phyloP scores from a whole-genome alignment of 768 basidiomycete genomes.

The Russula olivacea region DNA sequence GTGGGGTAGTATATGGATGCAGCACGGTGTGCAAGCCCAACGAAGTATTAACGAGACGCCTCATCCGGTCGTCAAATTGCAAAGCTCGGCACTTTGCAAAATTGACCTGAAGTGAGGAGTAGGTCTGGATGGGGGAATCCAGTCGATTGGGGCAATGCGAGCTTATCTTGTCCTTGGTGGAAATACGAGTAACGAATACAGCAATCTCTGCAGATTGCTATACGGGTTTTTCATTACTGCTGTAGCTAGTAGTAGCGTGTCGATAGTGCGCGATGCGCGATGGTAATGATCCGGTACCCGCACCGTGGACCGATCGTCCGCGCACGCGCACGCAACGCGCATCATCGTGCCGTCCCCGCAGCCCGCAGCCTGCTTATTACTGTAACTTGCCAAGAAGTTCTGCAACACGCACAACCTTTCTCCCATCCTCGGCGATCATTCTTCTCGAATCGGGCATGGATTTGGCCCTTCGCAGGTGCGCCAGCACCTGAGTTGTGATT shows the following conservation, averaged over 20 bases:
- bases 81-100: background rate
- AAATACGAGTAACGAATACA: background rate
- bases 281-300: background rate
- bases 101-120: background rate
- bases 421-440: background rate
- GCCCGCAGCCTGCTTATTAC: too few species aligned
- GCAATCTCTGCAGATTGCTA: background rate
- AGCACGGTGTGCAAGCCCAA: too few species aligned
- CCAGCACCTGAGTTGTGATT: background rate
- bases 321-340: background rate
- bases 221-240: background rate
- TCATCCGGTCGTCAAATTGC: background rate
- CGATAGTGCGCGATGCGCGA: background rate
- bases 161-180: background rate
- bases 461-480: background rate
- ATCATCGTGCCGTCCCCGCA: too few species aligned
- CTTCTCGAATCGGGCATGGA: background rate
- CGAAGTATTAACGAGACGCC: too few species aligned
- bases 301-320: background rate
- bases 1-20: background rate
- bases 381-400: background rate
- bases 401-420: background rate
- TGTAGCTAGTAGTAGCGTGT: too few species aligned
- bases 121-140: background rate
- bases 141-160: background rate